Evolutionary conservation across 1,284 basidiomycete genomes (phyloP), one percentile per base, ranked within the genome.

Genomic region (Gastroboletus turbinatus): DNA sequence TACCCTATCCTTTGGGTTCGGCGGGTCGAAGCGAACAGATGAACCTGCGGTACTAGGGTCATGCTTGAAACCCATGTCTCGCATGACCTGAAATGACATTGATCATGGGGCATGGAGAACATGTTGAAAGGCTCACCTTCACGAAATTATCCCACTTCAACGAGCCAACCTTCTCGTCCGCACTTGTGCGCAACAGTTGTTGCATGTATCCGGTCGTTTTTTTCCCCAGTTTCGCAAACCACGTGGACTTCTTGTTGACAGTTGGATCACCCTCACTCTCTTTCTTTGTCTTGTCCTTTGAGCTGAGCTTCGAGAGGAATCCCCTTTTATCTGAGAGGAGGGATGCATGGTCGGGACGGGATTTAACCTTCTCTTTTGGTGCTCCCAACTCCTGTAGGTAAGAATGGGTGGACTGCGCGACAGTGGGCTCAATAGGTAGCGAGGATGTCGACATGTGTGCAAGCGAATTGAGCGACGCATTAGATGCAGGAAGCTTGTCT

Each of bases 21-120:
- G 88, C 42, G 89, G 89, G 67, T 88, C 84, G 63, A 92, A 92
- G 27, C 88, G 81, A 29, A 92, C 90, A 68, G 88, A 89, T 13
- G 90, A 92, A 3, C 89, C 89, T 21, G 89, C 88, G 14, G 88
- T 90, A 56, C 82, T 83, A 19, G 84, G 85, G 65, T 86, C 83
- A 60, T 84, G 84, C 2, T 72, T 71, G 70, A 92, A 92, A 42
- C 89, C 89, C 80, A 92, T 84, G 52, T 88, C 87, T 33, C 76
- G 74, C 88, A 92, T 88, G 40, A 88, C 73, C 89, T 91, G 30
- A 52, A 46, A 53, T 45, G 38, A 53, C 14, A 29, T 64, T 39
- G 9, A 32, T 44, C 29, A 47, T 7, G 6, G 8, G 35, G 11
- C 25, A 27, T 14, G 11, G 17, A 29, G n/a, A 21, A 47, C 30